phyloP scores from a whole-genome alignment of 1,284 basidiomycete genomes.

The Ustilago vetiveriae region DNA sequence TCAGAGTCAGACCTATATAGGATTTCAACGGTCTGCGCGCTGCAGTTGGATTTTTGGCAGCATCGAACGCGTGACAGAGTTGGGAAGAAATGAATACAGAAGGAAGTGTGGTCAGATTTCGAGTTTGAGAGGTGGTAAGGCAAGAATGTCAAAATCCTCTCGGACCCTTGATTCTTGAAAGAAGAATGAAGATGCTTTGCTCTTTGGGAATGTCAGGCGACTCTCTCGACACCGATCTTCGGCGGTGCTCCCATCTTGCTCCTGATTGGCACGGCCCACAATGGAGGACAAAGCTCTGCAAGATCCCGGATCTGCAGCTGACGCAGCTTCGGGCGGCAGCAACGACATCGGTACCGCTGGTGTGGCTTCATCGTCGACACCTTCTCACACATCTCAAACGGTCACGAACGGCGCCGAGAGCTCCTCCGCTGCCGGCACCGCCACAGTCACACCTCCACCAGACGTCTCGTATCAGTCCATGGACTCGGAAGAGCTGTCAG shows the following conservation, averaged over 20 bases:
- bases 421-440: background rate
- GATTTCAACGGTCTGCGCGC: conserved; percentile 8
- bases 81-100: background rate
- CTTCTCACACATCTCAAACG: background rate
- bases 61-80: background rate
- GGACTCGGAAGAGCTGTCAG: conserved; percentile 61
- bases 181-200: conserved; percentile 6
- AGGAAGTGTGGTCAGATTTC: conserved; percentile 2
- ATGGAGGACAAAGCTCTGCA: conserved; percentile 1
- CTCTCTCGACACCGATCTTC: background rate
- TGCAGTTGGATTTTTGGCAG: conserved; percentile 1
- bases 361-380: background rate
- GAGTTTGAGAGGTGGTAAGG: conserved; percentile 23
- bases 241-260: background rate
- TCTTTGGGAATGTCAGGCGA: background rate
- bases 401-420: background rate
- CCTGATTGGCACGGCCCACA: background rate
- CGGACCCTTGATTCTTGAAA: too few species aligned
- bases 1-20: too few species aligned
- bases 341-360: background rate
- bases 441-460: background rate
- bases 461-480: conserved; percentile 47
- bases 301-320: background rate
- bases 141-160: background rate
- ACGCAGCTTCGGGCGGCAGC: background rate